These are phyloP conservation scores for Eutrema yunnanense DNA, from an alignment of 345 rosid species.

Conservation along the genomic window DNA sequence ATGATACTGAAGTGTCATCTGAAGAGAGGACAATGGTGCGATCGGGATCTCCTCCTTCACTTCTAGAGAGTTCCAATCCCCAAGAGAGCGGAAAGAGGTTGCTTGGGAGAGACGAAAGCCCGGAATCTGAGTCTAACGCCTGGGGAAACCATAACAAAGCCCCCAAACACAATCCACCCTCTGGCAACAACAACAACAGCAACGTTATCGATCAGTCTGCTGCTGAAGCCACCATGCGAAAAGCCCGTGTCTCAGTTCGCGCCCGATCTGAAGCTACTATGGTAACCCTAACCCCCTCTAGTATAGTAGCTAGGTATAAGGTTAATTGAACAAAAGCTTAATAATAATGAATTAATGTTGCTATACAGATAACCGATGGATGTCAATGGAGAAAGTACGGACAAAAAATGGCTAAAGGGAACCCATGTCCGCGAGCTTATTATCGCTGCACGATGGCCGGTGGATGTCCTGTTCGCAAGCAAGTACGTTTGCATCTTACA, in stretches of 20 bases:
- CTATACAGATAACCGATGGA: slow-evolving; percentile 66
- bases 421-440: slow-evolving; percentile 94
- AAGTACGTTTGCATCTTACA: slow-evolving; percentile 37
- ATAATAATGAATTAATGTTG: neutral
- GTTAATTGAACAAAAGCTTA: neutral
- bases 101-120: slow-evolving; percentile 53
- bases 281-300: slow-evolving; percentile 38
- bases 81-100: slow-evolving; percentile 36
- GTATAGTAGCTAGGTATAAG: neutral
- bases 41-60: slow-evolving; percentile 29
- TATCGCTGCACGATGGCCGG: slow-evolving; percentile 96
- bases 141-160: slow-evolving; percentile 61
- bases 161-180: slow-evolving; percentile 39
- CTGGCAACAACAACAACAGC: neutral
- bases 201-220: slow-evolving; percentile 49
- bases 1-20: slow-evolving; percentile 57
- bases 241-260: slow-evolving; percentile 99
- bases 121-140: slow-evolving; percentile 53
- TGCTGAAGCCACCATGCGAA: slow-evolving; percentile 83
- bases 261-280: slow-evolving; percentile 96
- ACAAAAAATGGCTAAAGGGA: slow-evolving; percentile 98
- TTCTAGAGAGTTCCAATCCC: slow-evolving; percentile 24
- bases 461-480: slow-evolving; percentile 94
- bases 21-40: slow-evolving; percentile 66
- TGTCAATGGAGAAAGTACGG: slow-evolving; percentile 98